These are phyloP conservation scores for Coniferiporia weirii DNA, from an alignment of 1,284 basidiomycete genomes.

Conservation along the genomic window DNA sequence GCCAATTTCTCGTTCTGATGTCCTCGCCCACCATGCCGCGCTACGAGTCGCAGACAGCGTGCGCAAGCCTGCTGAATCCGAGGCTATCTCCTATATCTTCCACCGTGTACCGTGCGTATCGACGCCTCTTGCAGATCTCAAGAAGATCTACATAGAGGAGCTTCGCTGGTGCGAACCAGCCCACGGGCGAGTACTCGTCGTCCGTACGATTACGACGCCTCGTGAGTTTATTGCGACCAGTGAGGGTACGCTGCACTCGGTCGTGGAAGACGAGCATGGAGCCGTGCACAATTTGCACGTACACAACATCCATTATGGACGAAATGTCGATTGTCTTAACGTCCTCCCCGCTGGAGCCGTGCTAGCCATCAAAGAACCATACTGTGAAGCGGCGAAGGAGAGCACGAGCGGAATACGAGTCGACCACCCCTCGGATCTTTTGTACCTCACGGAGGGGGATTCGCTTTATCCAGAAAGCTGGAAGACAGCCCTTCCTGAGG, in stretches of 20 bases:
- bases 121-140: background rate
- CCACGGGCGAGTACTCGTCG: slow-evolving; percentile 6
- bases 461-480: slow-evolving; percentile 10
- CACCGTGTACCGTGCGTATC: slow-evolving; percentile 4
- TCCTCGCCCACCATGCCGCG: slow-evolving; percentile 13
- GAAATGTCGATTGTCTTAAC: background rate
- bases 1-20: background rate
- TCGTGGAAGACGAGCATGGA: slow-evolving; percentile 14
- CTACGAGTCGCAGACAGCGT: slow-evolving; percentile 2
- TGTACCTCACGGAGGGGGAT: slow-evolving; percentile 14
- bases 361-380: slow-evolving; percentile 18
- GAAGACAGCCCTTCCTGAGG: slow-evolving; percentile 8
- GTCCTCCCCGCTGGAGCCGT: slow-evolving; percentile 7
- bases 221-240: background rate
- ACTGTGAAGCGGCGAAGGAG: slow-evolving; percentile 16
- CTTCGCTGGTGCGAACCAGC: slow-evolving; percentile 13
- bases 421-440: slow-evolving; percentile 14
- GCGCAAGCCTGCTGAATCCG: background rate
- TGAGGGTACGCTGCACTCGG: slow-evolving; percentile 10
- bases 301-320: slow-evolving; percentile 8
- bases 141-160: slow-evolving; percentile 9
- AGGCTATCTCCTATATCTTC: slow-evolving; percentile 12
- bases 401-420: slow-evolving; percentile 14
- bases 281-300: slow-evolving; percentile 12
- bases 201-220: slow-evolving; percentile 7